Conservation (phyloP, 2,329 filamentous ascomycete genomes). For the Laburnicola sp. region DNA sequence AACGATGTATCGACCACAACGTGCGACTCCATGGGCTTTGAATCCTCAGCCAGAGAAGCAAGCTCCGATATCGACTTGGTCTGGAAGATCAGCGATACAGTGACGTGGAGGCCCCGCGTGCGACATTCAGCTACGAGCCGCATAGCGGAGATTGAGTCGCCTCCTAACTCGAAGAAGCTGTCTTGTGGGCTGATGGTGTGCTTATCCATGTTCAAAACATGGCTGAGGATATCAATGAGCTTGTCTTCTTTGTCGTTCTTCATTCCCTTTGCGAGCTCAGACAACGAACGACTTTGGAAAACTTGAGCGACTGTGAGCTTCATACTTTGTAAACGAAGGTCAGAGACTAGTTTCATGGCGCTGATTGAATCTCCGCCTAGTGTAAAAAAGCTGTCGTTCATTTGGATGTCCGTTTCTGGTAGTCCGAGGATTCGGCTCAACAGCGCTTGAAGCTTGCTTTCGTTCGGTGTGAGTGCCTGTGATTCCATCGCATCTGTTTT, state of each 20-base stretch:
- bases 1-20: slow-evolving; percentile 51
- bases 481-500: not conserved
- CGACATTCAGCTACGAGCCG: slow-evolving; percentile 48
- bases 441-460: slow-evolving; percentile 29
- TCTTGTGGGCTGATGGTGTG: slow-evolving; percentile 44
- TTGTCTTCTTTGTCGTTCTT: slow-evolving; percentile 36
- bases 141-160: slow-evolving; percentile 54
- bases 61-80: slow-evolving; percentile 46
- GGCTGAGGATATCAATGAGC: slow-evolving; percentile 31
- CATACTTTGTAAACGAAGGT: slow-evolving; percentile 41
- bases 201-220: slow-evolving; percentile 34
- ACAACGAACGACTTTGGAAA: slow-evolving; percentile 48
- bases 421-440: slow-evolving; percentile 36
- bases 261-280: slow-evolving; percentile 58
- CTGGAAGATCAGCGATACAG: slow-evolving; percentile 51
- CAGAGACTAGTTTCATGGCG: slow-evolving; percentile 51
- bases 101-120: slow-evolving; percentile 42
- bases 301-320: slow-evolving; percentile 49
- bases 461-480: slow-evolving; percentile 27
- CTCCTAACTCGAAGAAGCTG: slow-evolving; percentile 53
- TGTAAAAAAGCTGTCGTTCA: slow-evolving; percentile 49
- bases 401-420: slow-evolving; percentile 39
- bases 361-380: slow-evolving; percentile 53
- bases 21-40: slow-evolving; percentile 17
- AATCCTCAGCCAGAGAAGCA: slow-evolving; percentile 37